These are phyloP conservation scores for Musa beccarii DNA, from an alignment of 176 grass and related monocot species.

Conservation along the genomic window DNA sequence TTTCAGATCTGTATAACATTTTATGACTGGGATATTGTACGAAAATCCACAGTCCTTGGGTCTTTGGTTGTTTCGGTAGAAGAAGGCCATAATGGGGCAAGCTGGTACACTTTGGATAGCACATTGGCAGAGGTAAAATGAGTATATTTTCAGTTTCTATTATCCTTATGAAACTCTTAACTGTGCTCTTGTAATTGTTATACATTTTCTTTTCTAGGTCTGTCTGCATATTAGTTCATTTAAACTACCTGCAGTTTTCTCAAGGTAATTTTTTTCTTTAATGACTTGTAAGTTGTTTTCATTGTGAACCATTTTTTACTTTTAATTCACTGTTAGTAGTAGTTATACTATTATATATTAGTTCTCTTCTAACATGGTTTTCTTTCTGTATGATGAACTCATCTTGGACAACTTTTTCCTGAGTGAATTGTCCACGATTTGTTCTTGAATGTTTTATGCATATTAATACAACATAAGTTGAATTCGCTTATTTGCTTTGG, in stretches of 20 bases:
- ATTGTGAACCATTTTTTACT: neutral
- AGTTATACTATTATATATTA: neutral
- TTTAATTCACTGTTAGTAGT: neutral
- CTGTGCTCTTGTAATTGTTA: neutral
- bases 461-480: no score
- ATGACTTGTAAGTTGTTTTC: neutral
- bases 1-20: conserved; percentile 53
- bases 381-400: no score
- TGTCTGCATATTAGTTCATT: conserved; percentile 51
- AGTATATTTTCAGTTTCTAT: neutral
- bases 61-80: conserved; percentile 53
- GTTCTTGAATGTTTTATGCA: no score
- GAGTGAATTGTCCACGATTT: no score
- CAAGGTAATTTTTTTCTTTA: conserved; percentile 38
- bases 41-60: conserved; percentile 81
- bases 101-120: conserved; percentile 83
- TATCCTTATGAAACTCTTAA: neutral
- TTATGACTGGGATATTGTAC: conserved; percentile 76
- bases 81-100: conserved; percentile 50
- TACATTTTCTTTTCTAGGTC: conserved; percentile 46
- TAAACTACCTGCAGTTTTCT: conserved; percentile 39
- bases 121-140: conserved; percentile 55
- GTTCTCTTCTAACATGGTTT: neutral
- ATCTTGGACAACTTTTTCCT: no score
- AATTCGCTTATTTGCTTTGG: no score